phyloP scores from a whole-genome alignment of 306 rosid species.

The Corylus avellana region DNA sequence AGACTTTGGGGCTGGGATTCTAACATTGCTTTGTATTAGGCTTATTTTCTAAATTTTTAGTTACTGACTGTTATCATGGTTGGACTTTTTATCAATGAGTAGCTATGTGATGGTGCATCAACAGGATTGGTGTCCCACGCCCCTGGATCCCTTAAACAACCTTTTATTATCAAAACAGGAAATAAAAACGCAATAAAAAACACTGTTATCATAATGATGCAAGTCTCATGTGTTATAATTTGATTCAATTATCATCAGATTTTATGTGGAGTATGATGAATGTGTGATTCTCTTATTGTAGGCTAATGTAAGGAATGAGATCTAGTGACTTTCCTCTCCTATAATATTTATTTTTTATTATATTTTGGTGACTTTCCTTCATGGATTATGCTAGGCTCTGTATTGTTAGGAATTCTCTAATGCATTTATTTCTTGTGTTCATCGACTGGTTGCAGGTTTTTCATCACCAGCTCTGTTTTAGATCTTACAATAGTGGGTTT shows the following conservation, averaged over 20 bases:
- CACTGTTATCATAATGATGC: background rate
- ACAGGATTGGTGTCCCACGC: background rate
- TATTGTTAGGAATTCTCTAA: conserved; percentile 7
- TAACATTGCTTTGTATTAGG: background rate
- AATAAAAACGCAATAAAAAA: background rate
- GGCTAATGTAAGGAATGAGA: conserved; percentile 7
- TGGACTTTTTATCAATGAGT: background rate
- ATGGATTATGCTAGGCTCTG: conserved; percentile 6
- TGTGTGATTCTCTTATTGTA: background rate
- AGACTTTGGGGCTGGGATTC: background rate
- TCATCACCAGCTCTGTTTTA: conserved; percentile 87
- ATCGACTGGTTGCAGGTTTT: conserved; percentile 73
- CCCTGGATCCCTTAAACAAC: background rate
- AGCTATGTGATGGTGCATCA: background rate
- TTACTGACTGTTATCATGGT: background rate
- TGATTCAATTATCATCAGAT: background rate
- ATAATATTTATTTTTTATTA: background rate
- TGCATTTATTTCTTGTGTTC: background rate
- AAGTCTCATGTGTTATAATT: background rate
- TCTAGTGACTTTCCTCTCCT: background rate
- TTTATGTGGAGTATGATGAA: background rate
- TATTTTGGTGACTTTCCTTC: background rate
- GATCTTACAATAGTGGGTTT: conserved; percentile 97
- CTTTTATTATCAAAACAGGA: background rate
- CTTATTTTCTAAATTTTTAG: background rate